Percentiles rank a stretch among this genome's conserved stretches.
These are phyloP conservation scores for Tripidium arundinaceum DNA, from an alignment of 202 grass and related monocot species.

Conservation along the genomic window DNA sequence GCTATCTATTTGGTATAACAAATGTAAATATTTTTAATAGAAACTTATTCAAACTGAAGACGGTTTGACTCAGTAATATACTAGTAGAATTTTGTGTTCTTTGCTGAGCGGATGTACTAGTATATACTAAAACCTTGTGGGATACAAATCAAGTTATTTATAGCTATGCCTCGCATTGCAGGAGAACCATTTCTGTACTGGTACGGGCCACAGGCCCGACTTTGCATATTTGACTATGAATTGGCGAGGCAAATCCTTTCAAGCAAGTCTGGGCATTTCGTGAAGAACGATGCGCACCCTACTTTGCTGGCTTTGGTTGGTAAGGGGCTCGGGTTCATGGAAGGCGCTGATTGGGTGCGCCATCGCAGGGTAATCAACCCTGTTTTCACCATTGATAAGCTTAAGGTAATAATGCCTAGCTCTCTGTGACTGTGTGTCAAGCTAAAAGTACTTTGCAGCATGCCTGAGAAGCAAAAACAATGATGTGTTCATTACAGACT, in stretches of 20 bases:
- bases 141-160: not conserved
- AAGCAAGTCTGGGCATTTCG: slow-evolving; percentile 48
- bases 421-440: no score
- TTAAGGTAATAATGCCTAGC: slow-evolving; percentile 30
- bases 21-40: no score
- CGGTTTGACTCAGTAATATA: no score
- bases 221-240: slow-evolving; percentile 50
- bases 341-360: slow-evolving; percentile 46
- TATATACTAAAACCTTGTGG: not conserved
- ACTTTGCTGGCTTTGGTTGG: slow-evolving; percentile 24
- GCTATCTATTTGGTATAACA: no score
- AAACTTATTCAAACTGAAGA: no score
- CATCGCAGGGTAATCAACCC: slow-evolving; percentile 48
- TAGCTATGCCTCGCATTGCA: not conserved
- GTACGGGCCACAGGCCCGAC: slow-evolving; percentile 27
- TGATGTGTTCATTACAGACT: slow-evolving; percentile 13
- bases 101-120: no score
- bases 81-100: no score
- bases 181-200: slow-evolving; percentile 50
- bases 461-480: not conserved
- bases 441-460: not conserved
- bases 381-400: slow-evolving; percentile 51
- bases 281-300: slow-evolving; percentile 18
- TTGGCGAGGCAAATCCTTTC: slow-evolving; percentile 40
- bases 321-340: slow-evolving; percentile 26